A percentile compares a stretch with the other conserved stretches of the same genome.
phyloP scores from a whole-genome alignment of 1,139 yeast genomes.

The Geotrichum aggregatum region DNA sequence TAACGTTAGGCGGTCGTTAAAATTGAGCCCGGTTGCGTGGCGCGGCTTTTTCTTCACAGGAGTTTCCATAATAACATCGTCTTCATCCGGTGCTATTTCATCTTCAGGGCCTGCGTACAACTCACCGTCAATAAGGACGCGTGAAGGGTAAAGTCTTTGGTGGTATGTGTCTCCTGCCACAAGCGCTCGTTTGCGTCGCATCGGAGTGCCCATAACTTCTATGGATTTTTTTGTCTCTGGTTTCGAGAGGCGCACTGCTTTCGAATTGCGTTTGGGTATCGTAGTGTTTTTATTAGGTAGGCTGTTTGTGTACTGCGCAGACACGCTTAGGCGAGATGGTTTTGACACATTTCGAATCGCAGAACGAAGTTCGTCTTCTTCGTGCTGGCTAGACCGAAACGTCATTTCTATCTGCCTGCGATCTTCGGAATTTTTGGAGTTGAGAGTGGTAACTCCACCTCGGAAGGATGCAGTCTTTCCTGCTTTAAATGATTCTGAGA shows the following conservation, averaged over 20 bases:
- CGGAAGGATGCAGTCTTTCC: slow-evolving; percentile 6
- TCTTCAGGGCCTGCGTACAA: slow-evolving; percentile 15
- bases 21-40: not conserved
- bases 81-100: not conserved
- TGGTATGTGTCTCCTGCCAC: not conserved
- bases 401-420: slow-evolving; percentile 19
- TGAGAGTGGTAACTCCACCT: slow-evolving; percentile 12
- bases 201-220: slow-evolving; percentile 16
- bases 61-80: slow-evolving; percentile 15
- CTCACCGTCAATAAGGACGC: slow-evolving; percentile 15
- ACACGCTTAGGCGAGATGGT: slow-evolving; percentile 10
- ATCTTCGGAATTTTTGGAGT: slow-evolving; percentile 9
- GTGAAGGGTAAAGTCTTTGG: not conserved
- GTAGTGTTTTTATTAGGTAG: not conserved
- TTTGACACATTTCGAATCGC: slow-evolving; percentile 6
- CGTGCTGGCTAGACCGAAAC: slow-evolving; percentile 1
- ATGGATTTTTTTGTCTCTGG: not conserved
- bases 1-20: slow-evolving; percentile 5
- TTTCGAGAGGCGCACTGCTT: not conserved
- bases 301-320: slow-evolving; percentile 12
- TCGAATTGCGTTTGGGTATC: not conserved
- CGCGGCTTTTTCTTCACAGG: slow-evolving; percentile 15
- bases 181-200: slow-evolving; percentile 15
- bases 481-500: slow-evolving; percentile 6
- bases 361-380: slow-evolving; percentile 7